phyloP scores from a whole-genome alignment of 192 early-diverging fungal species.

The Allomyces javanicus region DNA sequence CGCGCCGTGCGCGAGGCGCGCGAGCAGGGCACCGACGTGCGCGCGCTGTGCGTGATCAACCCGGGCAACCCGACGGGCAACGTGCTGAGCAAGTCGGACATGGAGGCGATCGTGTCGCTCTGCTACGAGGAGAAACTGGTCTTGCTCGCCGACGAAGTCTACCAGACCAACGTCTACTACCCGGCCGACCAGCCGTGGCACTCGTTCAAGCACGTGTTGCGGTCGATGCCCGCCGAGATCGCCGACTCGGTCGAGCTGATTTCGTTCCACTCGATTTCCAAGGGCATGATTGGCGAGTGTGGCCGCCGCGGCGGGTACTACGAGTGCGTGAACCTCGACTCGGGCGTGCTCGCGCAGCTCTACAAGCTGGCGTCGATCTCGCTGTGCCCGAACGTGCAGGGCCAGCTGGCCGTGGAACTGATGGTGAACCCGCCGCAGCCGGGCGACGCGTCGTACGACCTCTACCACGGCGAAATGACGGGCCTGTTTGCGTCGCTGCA shows the following conservation, averaged over 20 bases:
- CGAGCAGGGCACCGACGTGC: conserved; percentile 57
- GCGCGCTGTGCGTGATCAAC: conserved; percentile 91
- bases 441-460: conserved; percentile 55
- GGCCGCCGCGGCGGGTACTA: conserved; percentile 94
- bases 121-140: conserved; percentile 64
- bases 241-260: conserved; percentile 58
- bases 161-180: conserved; percentile 89
- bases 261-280: conserved; percentile 90
- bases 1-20: conserved; percentile 41
- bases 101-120: conserved; percentile 75
- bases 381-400: conserved; percentile 84
- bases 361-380: conserved; percentile 86
- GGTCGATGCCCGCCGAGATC: conserved; percentile 47
- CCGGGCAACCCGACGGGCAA: conserved; percentile 98
- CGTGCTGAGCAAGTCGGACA: conserved; percentile 58
- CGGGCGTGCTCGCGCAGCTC: conserved; percentile 53
- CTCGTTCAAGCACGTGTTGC: conserved; percentile 88
- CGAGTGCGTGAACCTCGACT: conserved; percentile 71
- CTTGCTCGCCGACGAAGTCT: conserved; percentile 91
- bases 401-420: conserved; percentile 84
- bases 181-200: conserved; percentile 65
- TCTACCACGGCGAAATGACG: conserved; percentile 50
- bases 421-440: conserved; percentile 77
- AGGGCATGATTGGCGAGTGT: conserved; percentile 97
- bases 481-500: conserved; percentile 60